Evolutionary conservation across 805 yeast species (phyloP).

Genomic region (Zygoascus bituminiphila): DNA sequence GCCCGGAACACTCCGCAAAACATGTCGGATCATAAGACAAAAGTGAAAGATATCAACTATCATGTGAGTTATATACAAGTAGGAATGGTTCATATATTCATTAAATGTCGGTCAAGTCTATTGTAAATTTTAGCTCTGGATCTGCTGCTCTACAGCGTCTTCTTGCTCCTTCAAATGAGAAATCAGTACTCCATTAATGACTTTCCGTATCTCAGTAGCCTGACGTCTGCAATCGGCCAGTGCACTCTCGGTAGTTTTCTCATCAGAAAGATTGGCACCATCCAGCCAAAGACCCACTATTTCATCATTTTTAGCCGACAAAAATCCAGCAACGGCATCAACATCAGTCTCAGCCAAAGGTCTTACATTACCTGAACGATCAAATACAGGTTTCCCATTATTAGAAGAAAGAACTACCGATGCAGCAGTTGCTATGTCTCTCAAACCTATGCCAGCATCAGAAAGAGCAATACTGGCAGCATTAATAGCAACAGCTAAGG

Average conservation of each 20-base stretch:
- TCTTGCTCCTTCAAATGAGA: slow-evolving; percentile 13
- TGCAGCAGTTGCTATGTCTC: slow-evolving; percentile 58
- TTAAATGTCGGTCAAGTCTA: no score
- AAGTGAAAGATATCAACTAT: no score
- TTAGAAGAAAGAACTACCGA: slow-evolving; percentile 13
- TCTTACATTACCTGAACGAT: not conserved
- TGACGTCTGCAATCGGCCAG: slow-evolving; percentile 31
- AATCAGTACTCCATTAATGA: slow-evolving; percentile 39
- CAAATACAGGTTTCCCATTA: not conserved
- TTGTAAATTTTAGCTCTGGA: no score
- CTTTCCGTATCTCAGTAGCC: slow-evolving; percentile 31
- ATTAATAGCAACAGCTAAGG: slow-evolving; percentile 48
- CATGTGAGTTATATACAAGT: no score
- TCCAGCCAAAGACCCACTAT: slow-evolving; percentile 47
- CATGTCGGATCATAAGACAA: no score
- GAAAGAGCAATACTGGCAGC: slow-evolving; percentile 66
- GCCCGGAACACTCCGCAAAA: no score
- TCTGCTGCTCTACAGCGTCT: not conserved
- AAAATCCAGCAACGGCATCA: slow-evolving; percentile 39
- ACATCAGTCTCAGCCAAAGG: slow-evolving; percentile 4
- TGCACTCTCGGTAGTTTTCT: slow-evolving; percentile 1
- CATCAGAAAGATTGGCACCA: slow-evolving; percentile 26
- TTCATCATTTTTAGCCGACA: slow-evolving; percentile 41
- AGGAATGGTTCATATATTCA: no score
- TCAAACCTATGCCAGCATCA: slow-evolving; percentile 75